Conservation (phyloP, 2,329 filamentous ascomycete species). For the Colletotrichum tabaci region DNA sequence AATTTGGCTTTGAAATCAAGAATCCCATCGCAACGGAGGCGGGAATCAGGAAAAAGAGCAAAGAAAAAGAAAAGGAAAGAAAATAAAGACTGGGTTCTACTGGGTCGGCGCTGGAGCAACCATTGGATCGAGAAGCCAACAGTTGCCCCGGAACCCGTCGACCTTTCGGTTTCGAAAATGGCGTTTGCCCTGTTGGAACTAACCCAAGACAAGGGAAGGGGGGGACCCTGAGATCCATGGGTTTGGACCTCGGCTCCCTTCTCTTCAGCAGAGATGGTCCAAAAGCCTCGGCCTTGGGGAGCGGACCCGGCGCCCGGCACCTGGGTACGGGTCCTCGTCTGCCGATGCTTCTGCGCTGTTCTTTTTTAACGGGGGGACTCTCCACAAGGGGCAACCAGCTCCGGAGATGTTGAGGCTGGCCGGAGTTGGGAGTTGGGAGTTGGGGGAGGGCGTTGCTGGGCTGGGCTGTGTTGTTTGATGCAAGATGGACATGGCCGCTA, state of each 20-base stretch:
- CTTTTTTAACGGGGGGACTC: background rate
- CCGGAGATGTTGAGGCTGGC: background rate
- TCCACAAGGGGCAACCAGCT: conserved; percentile 24
- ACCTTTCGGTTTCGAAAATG: background rate
- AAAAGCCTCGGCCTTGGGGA: conserved; percentile 29
- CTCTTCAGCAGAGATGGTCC: background rate
- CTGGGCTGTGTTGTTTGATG: background rate
- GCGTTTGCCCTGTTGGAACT: background rate
- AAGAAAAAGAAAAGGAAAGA: background rate
- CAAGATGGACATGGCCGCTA: too few relatives aligned
- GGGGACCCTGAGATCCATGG: background rate
- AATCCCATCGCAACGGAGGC: conserved; percentile 1
- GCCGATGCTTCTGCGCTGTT: conserved; percentile 3
- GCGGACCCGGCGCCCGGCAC: conserved; percentile 26
- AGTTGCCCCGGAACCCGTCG: conserved; percentile 34
- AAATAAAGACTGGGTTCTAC: background rate
- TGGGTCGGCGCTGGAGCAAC: conserved; percentile 22
- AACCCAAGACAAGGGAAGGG: background rate
- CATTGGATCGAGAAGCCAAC: conserved; percentile 25
- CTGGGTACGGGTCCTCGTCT: conserved; percentile 9
- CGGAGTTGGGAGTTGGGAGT: too few relatives aligned
- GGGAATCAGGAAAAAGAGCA: background rate
- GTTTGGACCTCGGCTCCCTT: conserved; percentile 29
- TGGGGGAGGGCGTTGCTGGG: background rate
- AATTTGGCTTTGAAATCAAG: conserved; percentile 42